Evolutionary conservation across 352 stramenopile species (phyloP), one percentile per base, ranked within the genome.

Genomic region (Pythium dissimile): DNA sequence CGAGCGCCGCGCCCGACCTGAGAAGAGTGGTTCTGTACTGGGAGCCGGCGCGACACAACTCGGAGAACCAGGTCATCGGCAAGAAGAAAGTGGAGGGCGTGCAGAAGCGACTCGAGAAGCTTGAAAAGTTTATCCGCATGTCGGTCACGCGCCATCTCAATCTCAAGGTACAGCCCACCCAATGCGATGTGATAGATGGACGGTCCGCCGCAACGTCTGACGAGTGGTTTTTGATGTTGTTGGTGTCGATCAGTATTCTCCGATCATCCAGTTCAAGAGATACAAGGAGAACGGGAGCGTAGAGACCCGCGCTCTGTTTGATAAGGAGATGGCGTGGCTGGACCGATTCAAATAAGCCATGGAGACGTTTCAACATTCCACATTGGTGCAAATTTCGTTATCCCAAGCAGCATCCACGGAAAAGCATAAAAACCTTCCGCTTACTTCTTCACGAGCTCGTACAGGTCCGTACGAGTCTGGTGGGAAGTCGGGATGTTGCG

Each of bases 381-480:
- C 23, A 16, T 48, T 48, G 21, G 26, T 58, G n/a, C 24, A 46
- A n/a, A n/a, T n/a, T n/a, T n/a, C n/a, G n/a, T n/a, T n/a, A n/a
- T n/a, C n/a, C n/a, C n/a, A n/a, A n/a, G n/a, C n/a, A n/a, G n/a
- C n/a, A n/a, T n/a, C n/a, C n/a, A n/a, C n/a, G n/a, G n/a, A n/a
- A n/a, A n/a, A n/a, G n/a, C n/a, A n/a, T n/a, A n/a, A n/a, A n/a
- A n/a, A n/a, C n/a, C n/a, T n/a, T n/a, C n/a, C 48, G 23, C 46
- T 73, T 87, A 86, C 72, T 95, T 95, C 59, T 90, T 69, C 39
- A 91, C 67, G 32, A 95, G 73, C 42, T 92, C 75, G 74, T 99
- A 99, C 39, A 99, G 66, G 77, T 99, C 97, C 16, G 71, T 69
- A 59, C 97, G 84, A 58, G 92, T 95, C 77, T 99, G 97, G 44